Evolutionary conservation across 179 eudicot species (phyloP), one percentile per base, ranked within the genome.

Genomic region (Camellia oleifera): DNA sequence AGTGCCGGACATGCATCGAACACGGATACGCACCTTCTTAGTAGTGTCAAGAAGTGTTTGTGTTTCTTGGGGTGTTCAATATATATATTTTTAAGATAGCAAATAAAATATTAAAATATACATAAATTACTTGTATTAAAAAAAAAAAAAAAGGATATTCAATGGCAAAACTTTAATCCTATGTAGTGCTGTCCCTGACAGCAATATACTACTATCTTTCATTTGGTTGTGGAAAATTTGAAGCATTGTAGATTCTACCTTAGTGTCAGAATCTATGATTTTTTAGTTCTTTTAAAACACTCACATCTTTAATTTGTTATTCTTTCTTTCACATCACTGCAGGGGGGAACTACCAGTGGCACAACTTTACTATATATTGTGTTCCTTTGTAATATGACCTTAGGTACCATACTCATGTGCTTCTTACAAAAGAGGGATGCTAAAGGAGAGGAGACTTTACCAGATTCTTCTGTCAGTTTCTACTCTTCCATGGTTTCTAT

Each of bases 401-500:
- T 94, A 40, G 99, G 99, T 52, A 85, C 87, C 61, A 74, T 92
- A 83, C 88, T 94, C 32, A 94, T 94, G 98, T 92, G 92, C 90
- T 94, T 94, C 88, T 84, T 96, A 87, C 81, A 78, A 67, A 85
- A 83, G 87, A 91, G 92, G 82, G 90, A 87, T 75, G 81, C 75
- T 77, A 84, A 88, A 77, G 84, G 65, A 76, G 91, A 88, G 65
- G 90, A 88, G 79, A 84, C 68, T 45, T 84, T 81, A 69, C 77
- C 85, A 79, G 85, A 80, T 74, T 81, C 94, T 75, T 74, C 92
- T 45, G 76, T 68, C 73, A 82, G 77, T 80, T 85, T 88, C 82
- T 84, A 72, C 75, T 84, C 89, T 71, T 80, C 84, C 12, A 69
- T 90, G 82, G 86, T 77, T 65, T 87, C 93, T 72, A 72, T 91